A percentile compares a stretch with the other conserved stretches of the same genome.
phyloP scores from a whole-genome alignment of 257 asterid genomes.

The Penstemon newberryi region DNA sequence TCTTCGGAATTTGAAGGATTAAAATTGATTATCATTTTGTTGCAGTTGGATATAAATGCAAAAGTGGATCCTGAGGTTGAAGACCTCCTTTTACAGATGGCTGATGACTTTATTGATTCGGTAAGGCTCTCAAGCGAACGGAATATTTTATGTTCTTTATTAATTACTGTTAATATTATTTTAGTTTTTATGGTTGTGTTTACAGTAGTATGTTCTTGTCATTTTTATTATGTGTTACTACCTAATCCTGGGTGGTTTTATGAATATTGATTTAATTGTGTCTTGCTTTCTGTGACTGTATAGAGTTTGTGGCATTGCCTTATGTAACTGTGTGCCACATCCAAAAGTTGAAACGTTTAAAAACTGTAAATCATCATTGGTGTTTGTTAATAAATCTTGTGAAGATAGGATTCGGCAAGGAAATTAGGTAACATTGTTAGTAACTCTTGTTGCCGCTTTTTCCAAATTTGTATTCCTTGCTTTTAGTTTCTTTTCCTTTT shows the following conservation, averaged over 20 bases:
- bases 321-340: not conserved
- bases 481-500: not conserved
- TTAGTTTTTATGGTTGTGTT: conserved; percentile 22
- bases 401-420: conserved; percentile 10
- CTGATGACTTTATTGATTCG: conserved; percentile 83
- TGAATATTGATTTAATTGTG: not conserved
- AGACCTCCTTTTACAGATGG: conserved; percentile 75
- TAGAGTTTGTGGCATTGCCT: conserved; percentile 17
- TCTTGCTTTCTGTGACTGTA: conserved; percentile 2
- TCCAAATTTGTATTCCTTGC: not conserved
- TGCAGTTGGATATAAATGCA: conserved; percentile 67
- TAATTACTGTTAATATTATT: not conserved
- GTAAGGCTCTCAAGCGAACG: conserved; percentile 47
- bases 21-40: conserved; percentile 30
- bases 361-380: not conserved
- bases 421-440: not conserved
- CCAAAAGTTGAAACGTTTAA: conserved; percentile 3
- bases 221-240: not conserved
- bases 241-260: not conserved
- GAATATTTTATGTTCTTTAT: conserved; percentile 5
- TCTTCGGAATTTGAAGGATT: not conserved
- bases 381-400: conserved; percentile 2
- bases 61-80: conserved; percentile 84
- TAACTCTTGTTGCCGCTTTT: not conserved
- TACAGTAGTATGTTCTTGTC: not conserved